Evolutionary conservation across 805 yeast species (phyloP), one percentile per base, ranked within the genome.

Genomic region (Lipomyces yamanashiensis): DNA sequence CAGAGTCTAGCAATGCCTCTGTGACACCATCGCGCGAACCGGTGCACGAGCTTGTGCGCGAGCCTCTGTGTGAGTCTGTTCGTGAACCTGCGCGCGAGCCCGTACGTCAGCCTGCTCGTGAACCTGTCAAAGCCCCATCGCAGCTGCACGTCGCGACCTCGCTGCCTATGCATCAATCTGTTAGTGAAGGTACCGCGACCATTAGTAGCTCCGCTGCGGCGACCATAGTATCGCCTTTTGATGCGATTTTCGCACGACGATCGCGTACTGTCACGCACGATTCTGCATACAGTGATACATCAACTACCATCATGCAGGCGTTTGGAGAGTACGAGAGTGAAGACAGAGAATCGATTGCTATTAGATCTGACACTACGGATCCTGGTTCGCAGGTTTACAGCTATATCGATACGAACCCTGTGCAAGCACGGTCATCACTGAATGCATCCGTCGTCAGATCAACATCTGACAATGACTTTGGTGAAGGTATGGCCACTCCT

Each of bases 281-380:
- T 36, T 60, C 62, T 12, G 34, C 54, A 36, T 57, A 15, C 45
- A 58, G 63, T 36, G 67, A 64, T 44, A 17, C 61, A 6, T 64
- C 67, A 23, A 64, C 67, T 5, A 59, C 61, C 33, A 64, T 64
- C 19, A 64, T 64, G 67, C 64, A 64, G 52, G 39, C 67, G 23
- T 64, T 64, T 45, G 59, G 48, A 1, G 60, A 40, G 33, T 64
- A 59, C 43, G 66, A 47, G 33, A 40, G 23, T 37, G 55, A 54
- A 7, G 63, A 61, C 21, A 37, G 54, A 9, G 59, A 60, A 41
- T 56, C 59, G 51, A 47, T 37, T 9, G 51, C 36, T n/a, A 23
- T 13, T 40, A 28, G 19, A 37, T 17, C 12, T 7, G 19, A 28
- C 17, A 8, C 15, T 12, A 53, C 15, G 21, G 28, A 23, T 19